phyloP scores from a whole-genome alignment of 2,329 filamentous ascomycete species.

The Phialophora expanda region DNA sequence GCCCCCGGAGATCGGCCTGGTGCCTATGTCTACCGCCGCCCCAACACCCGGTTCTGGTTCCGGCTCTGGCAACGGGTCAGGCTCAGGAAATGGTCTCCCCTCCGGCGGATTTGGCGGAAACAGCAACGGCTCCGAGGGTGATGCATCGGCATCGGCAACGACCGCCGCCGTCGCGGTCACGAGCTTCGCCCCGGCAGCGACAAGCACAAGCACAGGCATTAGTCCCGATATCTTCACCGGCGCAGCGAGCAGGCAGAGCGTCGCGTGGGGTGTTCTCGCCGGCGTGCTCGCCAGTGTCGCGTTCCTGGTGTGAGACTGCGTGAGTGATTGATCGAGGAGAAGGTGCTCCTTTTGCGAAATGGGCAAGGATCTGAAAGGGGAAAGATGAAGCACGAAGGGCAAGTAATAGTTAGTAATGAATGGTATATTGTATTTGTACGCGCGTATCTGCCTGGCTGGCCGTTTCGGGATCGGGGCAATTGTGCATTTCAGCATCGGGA shows the following conservation, averaged over 20 bases:
- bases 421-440: neutral
- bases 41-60: conserved; percentile 13
- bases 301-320: conserved; percentile 19
- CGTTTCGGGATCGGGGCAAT: neutral
- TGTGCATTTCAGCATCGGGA: neutral
- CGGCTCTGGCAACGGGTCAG: neutral
- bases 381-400: neutral
- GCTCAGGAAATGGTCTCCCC: neutral
- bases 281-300: conserved; percentile 33
- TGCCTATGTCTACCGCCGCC: conserved; percentile 26
- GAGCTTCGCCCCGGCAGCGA: conserved; percentile 11
- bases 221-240: conserved; percentile 47
- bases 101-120: neutral
- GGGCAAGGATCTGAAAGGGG: neutral
- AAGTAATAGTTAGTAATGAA: conserved; percentile 1
- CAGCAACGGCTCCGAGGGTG: neutral
- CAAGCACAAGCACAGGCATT: conserved; percentile 18
- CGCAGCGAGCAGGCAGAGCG: conserved; percentile 41
- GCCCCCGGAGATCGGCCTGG: conserved; percentile 25
- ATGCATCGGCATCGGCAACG: neutral
- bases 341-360: neutral
- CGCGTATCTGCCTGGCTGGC: neutral
- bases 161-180: conserved; percentile 1
- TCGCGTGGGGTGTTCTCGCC: conserved; percentile 37
- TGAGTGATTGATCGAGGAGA: neutral